Evolutionary conservation across 345 rosid genomes (phyloP), one percentile per base, ranked within the genome.

Genomic region (Gossypium australe): DNA sequence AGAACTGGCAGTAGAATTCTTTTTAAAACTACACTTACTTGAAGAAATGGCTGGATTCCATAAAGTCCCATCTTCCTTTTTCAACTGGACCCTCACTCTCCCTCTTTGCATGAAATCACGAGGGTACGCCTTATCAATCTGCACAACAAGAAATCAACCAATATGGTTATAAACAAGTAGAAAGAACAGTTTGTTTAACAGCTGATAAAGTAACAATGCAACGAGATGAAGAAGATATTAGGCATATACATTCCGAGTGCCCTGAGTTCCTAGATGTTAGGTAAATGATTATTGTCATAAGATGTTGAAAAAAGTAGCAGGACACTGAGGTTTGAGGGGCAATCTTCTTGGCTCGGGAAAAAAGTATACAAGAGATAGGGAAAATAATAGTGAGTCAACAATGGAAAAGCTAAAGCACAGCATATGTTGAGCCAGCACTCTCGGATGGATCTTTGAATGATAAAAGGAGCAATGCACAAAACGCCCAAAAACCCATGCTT

Each of bases 81-180:
- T 95, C 80, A 95, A 86, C 73, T 80, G 78, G 6, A 91, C 95
- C 74, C 98, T 91, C 51, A 93, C 98, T 82, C 98, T 89, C 74
- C 98, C 99, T 78, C 86, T 72, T 93, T 95, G 99, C 97, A 93
- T 89, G 81, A 86, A 95, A 85, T 95, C 97, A 0, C 98, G 90
- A 4, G 98, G 98, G 72, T 93, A 95, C 18, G 93, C 97, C 86
- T 95, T 93, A 75, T 93, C 96, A 79, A 88, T 78, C 94, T 95
- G 76, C 80, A 62, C 79, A 61, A 74, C 0, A 51, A 59, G 44
- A 67, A 41, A 49, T 14, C 48, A 76, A 14, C 22, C n/a, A 45
- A 2, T n/a, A 18, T 4, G n/a, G 0, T 73, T 13, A 20, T 4
- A 17, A 12, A 29, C 13, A 11, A 45, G 48, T 45, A 67, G 1